phyloP scores from a whole-genome alignment of 345 rosid species.

The Ricinus communis region DNA sequence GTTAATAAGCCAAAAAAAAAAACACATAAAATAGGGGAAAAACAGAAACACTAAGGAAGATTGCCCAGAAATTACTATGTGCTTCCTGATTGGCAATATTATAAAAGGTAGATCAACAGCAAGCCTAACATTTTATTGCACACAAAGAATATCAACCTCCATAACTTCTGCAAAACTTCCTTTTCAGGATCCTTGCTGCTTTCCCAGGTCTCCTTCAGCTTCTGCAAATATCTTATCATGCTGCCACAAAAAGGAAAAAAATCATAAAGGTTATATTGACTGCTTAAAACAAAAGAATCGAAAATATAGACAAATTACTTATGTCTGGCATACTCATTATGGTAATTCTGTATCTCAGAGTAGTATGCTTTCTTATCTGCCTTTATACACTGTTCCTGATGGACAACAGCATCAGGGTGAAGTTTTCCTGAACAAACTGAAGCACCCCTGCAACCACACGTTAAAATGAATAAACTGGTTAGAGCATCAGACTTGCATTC shows the following conservation, averaged over 20 bases:
- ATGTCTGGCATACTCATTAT: constrained; percentile 72
- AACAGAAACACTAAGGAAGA: neutral
- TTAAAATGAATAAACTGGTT: constrained; percentile 33
- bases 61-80: too few species aligned
- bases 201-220: constrained; percentile 76
- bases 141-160: constrained; percentile 55
- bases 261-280: constrained; percentile 14
- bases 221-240: constrained; percentile 64
- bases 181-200: constrained; percentile 64
- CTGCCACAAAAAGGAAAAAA: constrained; percentile 53
- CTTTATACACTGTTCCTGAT: constrained; percentile 51
- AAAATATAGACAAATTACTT: neutral
- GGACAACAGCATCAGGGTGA: constrained; percentile 80
- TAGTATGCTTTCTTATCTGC: constrained; percentile 52
- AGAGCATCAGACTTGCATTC: constrained; percentile 17
- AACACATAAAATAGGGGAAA: neutral
- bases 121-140: neutral
- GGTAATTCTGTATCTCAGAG: constrained; percentile 67
- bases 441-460: constrained; percentile 67
- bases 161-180: constrained; percentile 49
- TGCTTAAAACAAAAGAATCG: constrained; percentile 1
- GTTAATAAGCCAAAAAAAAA: neutral
- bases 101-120: neutral
- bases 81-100: neutral
- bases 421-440: constrained; percentile 67